Base-by-base conservation (phyloP, 106 monocot species). In the Platanthera zijinensis region DNA sequence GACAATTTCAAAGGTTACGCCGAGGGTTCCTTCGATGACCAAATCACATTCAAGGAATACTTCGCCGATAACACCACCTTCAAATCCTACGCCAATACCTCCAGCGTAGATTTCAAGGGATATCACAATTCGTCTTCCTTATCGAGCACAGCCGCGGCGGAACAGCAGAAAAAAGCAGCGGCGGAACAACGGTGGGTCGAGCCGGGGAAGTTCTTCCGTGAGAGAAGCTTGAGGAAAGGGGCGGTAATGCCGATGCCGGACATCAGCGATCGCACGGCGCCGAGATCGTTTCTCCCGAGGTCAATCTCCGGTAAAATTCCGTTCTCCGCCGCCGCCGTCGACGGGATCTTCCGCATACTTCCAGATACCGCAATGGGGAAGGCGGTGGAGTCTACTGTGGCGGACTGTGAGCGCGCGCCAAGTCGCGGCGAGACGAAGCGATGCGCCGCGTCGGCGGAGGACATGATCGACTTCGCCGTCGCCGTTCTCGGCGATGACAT, bases 181-280 rank as follows among this genome's bases (percentile, higher is more conserved):
- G 47, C 25, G 80, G 87, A 81, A 47, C 72, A 81, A 47, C 72
- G 79, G 74, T 90, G 90, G 92, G 84, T 91, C 13, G 93, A 97
- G 68, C 86, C 90, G 39, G 96, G 96, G 19, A 93, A 89, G 63
- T 97, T 97, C 79, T 97, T 97, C 75, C 70, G 96, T n/a, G 93
- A 97, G 82, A 77, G 63, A 21, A 75, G 45, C 30, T 62, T 93
- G 78, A 75, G 21, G 78, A 52, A 76, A 77, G 96, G 91, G 30
- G 77, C 73, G 15, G 59, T 83, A 11, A 87, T 97, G 85, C 85
- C 89, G 51, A 91, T 97, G 91, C 87, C 96, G 28, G 93, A 97
- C 57, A 86, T 93, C 12, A 68, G 83, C 3, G 93, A 97, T 75
- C 87, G 80, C 68, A 87, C 89, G 89, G 89, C 91, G 7, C 21